phyloP scores from a whole-genome alignment of 23 red algal genomes.

The Agarophyton chilense region DNA sequence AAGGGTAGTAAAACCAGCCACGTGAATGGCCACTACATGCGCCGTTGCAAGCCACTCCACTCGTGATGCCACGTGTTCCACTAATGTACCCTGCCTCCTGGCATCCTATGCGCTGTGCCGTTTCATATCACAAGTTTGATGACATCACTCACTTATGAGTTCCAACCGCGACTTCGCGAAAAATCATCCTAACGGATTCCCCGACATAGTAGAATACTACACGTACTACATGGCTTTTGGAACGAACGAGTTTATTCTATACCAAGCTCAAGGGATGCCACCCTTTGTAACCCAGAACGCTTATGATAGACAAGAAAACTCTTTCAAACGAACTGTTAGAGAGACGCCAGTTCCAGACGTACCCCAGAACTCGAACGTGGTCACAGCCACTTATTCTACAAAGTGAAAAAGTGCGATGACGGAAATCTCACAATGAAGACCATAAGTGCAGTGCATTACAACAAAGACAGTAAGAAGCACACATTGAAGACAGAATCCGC shows the following conservation, averaged over 20 bases:
- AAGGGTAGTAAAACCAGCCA: no score
- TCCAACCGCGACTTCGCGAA: no score
- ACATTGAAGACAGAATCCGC: not conserved
- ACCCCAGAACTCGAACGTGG: not conserved
- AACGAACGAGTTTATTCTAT: not conserved
- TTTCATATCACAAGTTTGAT: no score
- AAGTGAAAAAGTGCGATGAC: conserved; percentile 29
- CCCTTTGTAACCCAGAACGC: not conserved
- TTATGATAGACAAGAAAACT: not conserved
- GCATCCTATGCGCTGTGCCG: no score
- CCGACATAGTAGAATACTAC: no score
- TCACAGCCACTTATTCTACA: conserved; percentile 24
- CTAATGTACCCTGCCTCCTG: no score
- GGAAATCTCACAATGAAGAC: not conserved
- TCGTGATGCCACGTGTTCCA: no score
- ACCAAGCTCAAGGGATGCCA: conserved; percentile 20
- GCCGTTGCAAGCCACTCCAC: no score
- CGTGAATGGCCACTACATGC: no score
- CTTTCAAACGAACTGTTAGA: not conserved
- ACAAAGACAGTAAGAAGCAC: conserved; percentile 18
- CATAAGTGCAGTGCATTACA: conserved; percentile 1
- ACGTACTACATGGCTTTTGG: not conserved
- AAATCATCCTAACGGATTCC: no score
- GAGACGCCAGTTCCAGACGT: not conserved
- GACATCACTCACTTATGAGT: no score